Conservation (phyloP, 371 early-diverging fungal genomes). For the Apophysomyces elegans region DNA sequence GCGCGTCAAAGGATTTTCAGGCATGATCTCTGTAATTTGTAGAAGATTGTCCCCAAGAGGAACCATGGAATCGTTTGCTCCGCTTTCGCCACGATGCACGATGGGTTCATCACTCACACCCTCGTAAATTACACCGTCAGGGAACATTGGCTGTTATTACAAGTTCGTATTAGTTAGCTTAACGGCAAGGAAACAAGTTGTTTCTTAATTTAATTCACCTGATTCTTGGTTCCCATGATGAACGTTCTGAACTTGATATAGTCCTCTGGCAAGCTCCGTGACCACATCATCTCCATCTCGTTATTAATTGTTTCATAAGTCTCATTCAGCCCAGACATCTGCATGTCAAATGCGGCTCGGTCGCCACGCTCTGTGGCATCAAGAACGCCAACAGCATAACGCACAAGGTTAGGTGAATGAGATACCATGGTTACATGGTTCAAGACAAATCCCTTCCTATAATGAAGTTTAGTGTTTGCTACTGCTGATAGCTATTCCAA, state of each 20-base stretch:
- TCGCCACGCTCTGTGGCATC: conserved; percentile 56
- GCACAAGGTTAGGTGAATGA: conserved; percentile 72
- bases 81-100: conserved; percentile 82
- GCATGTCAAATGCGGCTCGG: conserved; percentile 64
- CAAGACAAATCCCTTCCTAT: conserved; percentile 78
- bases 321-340: conserved; percentile 58
- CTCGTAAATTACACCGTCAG: conserved; percentile 85
- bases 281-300: conserved; percentile 86
- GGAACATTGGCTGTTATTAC: conserved; percentile 74
- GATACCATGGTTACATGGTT: conserved; percentile 89
- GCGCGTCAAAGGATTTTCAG: conserved; percentile 81
- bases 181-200: neutral
- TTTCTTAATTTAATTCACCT: conserved; percentile 34
- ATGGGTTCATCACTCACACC: conserved; percentile 67
- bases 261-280: conserved; percentile 67
- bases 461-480: conserved; percentile 39
- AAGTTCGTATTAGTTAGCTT: neutral
- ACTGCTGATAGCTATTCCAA: conserved; percentile 65
- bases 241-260: conserved; percentile 87
- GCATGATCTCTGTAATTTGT: conserved; percentile 80
- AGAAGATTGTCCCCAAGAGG: conserved; percentile 85
- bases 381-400: conserved; percentile 61
- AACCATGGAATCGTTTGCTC: conserved; percentile 88
- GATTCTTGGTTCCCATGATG: conserved; percentile 88
- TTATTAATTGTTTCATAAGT: conserved; percentile 71